Conservation (phyloP, 805 yeast genomes). For the Monosporozyma aerobia region DNA sequence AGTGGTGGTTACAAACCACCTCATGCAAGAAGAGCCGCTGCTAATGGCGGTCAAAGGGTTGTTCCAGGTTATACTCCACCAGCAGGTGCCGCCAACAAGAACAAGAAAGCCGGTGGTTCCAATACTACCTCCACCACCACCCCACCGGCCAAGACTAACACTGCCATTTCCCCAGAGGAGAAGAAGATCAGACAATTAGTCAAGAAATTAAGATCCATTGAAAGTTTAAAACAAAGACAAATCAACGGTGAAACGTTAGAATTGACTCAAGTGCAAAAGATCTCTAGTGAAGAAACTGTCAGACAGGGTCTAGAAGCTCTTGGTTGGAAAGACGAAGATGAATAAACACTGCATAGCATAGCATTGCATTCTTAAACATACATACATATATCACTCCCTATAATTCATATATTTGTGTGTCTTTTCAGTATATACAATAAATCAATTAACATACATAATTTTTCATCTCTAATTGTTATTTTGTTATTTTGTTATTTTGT, state of each 20-base stretch:
- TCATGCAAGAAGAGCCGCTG: conserved; percentile 62
- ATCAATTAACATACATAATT: background rate
- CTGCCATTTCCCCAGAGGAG: conserved; percentile 56
- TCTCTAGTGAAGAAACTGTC: conserved; percentile 75
- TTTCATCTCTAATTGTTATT: no score
- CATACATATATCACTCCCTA: background rate
- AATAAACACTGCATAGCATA: background rate
- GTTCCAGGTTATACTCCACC: conserved; percentile 45
- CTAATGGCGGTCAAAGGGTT: conserved; percentile 25
- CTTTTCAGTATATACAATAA: background rate
- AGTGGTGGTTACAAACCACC: conserved; percentile 96
- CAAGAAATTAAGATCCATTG: conserved; percentile 94
- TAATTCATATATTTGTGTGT: background rate
- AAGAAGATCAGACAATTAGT: conserved; percentile 84
- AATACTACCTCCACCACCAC: background rate
- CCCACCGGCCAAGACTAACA: conserved; percentile 5
- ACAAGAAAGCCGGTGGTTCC: conserved; percentile 39
- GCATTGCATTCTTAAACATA: background rate
- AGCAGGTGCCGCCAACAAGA: conserved; percentile 55
- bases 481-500: no score
- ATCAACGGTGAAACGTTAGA: conserved; percentile 77
- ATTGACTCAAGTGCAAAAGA: conserved; percentile 86
- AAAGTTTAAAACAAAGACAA: conserved; percentile 76
- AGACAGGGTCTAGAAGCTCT: conserved; percentile 61
- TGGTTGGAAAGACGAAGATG: conserved; percentile 50